These are phyloP conservation scores for Aspergillus incahuasiensis DNA, from an alignment of 495 filamentous ascomycete species.

Conservation along the genomic window DNA sequence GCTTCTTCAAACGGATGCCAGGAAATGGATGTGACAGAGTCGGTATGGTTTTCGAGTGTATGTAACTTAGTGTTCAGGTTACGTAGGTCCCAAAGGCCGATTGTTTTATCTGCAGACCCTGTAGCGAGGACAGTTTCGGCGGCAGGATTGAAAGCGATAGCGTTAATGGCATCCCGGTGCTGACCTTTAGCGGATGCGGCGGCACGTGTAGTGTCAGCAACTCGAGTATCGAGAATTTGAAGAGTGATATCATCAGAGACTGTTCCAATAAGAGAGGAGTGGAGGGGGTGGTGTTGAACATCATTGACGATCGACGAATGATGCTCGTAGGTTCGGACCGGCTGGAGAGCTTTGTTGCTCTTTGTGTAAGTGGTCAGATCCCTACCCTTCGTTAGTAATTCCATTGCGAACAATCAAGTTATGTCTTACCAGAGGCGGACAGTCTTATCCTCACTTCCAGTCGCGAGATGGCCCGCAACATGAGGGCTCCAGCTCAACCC, in stretches of 20 bases:
- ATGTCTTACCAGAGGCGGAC: conserved; percentile 76
- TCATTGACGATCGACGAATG: conserved; percentile 93
- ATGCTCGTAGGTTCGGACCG: conserved; percentile 73
- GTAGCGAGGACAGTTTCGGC: conserved; percentile 85
- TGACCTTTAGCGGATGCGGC: conserved; percentile 62
- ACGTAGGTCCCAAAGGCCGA: conserved; percentile 92
- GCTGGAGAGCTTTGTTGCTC: conserved; percentile 64
- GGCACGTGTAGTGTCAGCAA: conserved; percentile 53
- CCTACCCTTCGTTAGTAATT: conserved; percentile 42
- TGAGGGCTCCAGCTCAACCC: conserved; percentile 91
- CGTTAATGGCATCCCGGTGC: conserved; percentile 91
- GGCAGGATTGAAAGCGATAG: conserved; percentile 85
- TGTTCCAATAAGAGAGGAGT: conserved; percentile 76
- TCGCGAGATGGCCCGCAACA: conserved; percentile 72
- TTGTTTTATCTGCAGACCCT: conserved; percentile 88
- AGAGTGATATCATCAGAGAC: conserved; percentile 94
- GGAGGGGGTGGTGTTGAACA: conserved; percentile 86
- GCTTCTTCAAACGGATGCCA: conserved; percentile 91
- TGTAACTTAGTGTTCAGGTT: conserved; percentile 84
- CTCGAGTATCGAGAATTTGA: conserved; percentile 82
- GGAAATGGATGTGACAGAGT: conserved; percentile 81
- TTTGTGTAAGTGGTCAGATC: conserved; percentile 69
- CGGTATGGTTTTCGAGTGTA: conserved; percentile 75
- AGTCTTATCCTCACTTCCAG: conserved; percentile 86
- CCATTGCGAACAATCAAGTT: background rate